Evolutionary conservation across 2,329 filamentous ascomycete genomes (phyloP).

Genomic region (Hawksworthiomyces lignivorus): DNA sequence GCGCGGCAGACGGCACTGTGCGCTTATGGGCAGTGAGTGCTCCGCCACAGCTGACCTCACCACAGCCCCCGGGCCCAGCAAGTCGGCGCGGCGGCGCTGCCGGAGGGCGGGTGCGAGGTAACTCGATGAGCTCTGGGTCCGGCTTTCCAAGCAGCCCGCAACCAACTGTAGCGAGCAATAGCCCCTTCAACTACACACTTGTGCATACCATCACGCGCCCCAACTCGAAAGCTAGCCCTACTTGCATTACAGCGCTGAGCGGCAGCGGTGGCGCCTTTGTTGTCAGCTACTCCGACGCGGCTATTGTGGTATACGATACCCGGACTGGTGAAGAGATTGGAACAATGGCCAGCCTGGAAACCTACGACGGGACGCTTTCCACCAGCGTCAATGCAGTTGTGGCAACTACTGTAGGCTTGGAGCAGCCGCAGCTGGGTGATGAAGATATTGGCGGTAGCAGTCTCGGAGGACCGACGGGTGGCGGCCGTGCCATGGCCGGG

Average conservation of each 20-base stretch:
- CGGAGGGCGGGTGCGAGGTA: slow-evolving; percentile 72
- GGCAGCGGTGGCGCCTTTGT: slow-evolving; percentile 80
- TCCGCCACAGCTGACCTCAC: slow-evolving; percentile 77
- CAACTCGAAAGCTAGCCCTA: slow-evolving; percentile 66
- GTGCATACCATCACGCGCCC: slow-evolving; percentile 75
- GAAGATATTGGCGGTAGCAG: slow-evolving; percentile 61
- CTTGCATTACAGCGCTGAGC: slow-evolving; percentile 86
- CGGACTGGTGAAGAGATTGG: slow-evolving; percentile 85
- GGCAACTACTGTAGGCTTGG: slow-evolving; percentile 74
- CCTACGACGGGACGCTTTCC: slow-evolving; percentile 72
- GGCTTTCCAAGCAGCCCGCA: slow-evolving; percentile 87
- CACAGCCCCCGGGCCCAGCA: slow-evolving; percentile 52
- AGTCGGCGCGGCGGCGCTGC: slow-evolving; percentile 50
- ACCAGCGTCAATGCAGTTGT: slow-evolving; percentile 88
- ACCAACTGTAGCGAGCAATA: slow-evolving; percentile 75
- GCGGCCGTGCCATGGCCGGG: slow-evolving; percentile 54
- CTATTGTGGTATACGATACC: slow-evolving; percentile 87
- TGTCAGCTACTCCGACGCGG: slow-evolving; percentile 84
- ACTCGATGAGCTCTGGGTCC: slow-evolving; percentile 90
- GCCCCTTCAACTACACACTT: slow-evolving; percentile 79
- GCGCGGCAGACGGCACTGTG: slow-evolving; percentile 82
- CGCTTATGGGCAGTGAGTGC: slow-evolving; percentile 92
- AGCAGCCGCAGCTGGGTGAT: slow-evolving; percentile 64
- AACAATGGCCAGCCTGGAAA: slow-evolving; percentile 88
- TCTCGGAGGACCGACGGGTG: slow-evolving; percentile 59